Evolutionary conservation across 148 eudicot species (phyloP), one percentile per base, ranked within the genome.

Genomic region (Camellia sinensis): DNA sequence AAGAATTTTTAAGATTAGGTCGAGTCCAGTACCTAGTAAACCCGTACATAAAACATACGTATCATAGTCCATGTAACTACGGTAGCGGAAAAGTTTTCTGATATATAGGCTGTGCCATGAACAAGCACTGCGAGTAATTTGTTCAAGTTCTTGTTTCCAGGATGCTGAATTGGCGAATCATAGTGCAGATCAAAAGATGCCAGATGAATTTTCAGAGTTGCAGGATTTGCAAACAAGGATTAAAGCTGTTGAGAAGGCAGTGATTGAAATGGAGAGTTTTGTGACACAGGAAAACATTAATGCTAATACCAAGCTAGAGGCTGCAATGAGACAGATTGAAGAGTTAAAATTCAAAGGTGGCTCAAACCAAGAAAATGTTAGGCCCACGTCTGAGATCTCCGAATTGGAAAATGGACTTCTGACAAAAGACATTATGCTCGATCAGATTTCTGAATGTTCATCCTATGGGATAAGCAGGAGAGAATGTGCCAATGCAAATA

Each of bases 361-460:
- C 68, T 85, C 83, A 46, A 85, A 85, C 15, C 87, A 91, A 75
- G 82, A 81, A 48, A 80, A 88, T 71, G 69, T 65, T 21, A 88
- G 79, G 86, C 81, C 79, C 14, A 72, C 82, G 7, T 84, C 87
- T 67, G 89, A 92, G 82, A 86, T 79, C 65, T 81, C 85, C 14
- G 96, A 89, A 81, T 80, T 59, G 7, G 89, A 83, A 12, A 83
- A 83, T 41, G 88, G 87, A 78, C 83, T 88, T 74, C 62, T 87
- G 70, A 90, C 87, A 69, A 96, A 96, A 86, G 99, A 96, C 80
- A 96, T 96, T 54, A 75, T 92, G 85, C 98, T 94, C 6, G 99
- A 96, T 85, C 95, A 94, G 82, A 82, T 86, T 41, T 91, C 97
- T 0, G 97, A 92, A 75, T 53, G 85, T 76, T 92, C 98, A n/a